Base-by-base conservation (phyloP, 345 rosid species). In the Acer yangbiense region DNA sequence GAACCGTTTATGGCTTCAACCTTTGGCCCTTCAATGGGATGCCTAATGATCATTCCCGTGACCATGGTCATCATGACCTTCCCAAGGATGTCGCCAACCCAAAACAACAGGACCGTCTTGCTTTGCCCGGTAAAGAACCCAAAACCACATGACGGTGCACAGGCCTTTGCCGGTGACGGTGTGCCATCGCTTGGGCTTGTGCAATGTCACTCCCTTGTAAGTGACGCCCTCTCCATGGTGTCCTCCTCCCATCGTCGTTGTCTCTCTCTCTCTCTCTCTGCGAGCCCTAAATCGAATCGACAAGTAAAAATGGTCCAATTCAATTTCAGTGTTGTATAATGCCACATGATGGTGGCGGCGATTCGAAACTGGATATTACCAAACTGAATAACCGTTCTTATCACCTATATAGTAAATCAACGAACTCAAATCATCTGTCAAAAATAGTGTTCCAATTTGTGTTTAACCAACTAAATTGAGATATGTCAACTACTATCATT, bases 81-180 rank as follows among this genome's bases (percentile, higher is more conserved):
- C 99, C 99, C 99, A 96, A 5, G 98, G 99, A 82, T 94, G 99
- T 58, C 98, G 78, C 98, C 98, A 95, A 41, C 98, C 98, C 98
- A 95, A 76, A 48, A 95, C 94, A 72, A 95, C 97, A 65, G 98
- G 99, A 65, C 93, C 98, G 73, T 93, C 99, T 84, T 95, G 87
- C 87, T 95, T 93, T 77, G 99, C 99, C 85, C 99, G 84, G 83
- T 95, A 93, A 43, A 95, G 81, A 67, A 95, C 81, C 99, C 99
- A 95, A 83, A 93, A 95, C 97, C 98, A 94, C 97, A 91, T 94
- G 79, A 92, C 84, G 65, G 96, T 97, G 79, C 97, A 91, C 80
- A 94, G 78, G 75, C 95, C 98, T 77, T 94, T 94, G 58, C 98
- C 98, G 71, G 98, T 91, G 77, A 90, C 89, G 65, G 76, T 69